Base-by-base conservation (phyloP, 352 stramenopile species). In the Phytophthora chlamydospora region DNA sequence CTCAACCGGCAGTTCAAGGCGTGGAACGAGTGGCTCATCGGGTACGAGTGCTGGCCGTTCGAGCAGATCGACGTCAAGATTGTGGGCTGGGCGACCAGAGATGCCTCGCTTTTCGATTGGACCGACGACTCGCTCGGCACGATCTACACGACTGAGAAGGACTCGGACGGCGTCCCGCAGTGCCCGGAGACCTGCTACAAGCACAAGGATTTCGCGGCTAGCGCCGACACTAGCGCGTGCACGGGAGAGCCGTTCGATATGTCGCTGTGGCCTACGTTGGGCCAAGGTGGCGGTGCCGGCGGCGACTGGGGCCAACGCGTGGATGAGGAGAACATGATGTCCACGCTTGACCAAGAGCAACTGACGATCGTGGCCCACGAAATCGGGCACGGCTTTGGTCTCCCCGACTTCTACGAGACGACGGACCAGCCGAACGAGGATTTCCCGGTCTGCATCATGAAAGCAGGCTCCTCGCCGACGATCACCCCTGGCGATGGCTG, bases 181-280 rank as follows among this genome's bases (percentile, higher is more conserved):
- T 65, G 54, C 12, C 70, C 73, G 1, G 61, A 72, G 0, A 35
- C 41, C 3, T 82, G 73, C 57, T 82, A 82, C 63, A 82, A 79
- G 61, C 71, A 82, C 57, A 68, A 52, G 44, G 58, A 71, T 42
- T 68, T 72, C 21, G 73, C 56, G 7, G 66, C 56, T 13, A 62
- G 12, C 16, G 38, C 69, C 6, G 73, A 78, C 46, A 82, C 69
- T 5, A 79, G 62, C 16, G 27, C 51, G 11, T 82, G 73, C 56
- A 71, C 66, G 17, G 69, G 73, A 16, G 73, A 62, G 24, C 66
- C 69, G 8, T 82, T 82, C 38, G 73, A 79, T 35, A 77, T 77
- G 52, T 79, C 73, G 40, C 46, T 82, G 42, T 82, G 73, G 73
- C 73, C 70, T 14, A 82, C 73, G 12, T 19, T 66, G n/a, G 67